Evolutionary conservation across 768 basidiomycete species (phyloP).

Genomic region (Daedaleopsis sinensis): DNA sequence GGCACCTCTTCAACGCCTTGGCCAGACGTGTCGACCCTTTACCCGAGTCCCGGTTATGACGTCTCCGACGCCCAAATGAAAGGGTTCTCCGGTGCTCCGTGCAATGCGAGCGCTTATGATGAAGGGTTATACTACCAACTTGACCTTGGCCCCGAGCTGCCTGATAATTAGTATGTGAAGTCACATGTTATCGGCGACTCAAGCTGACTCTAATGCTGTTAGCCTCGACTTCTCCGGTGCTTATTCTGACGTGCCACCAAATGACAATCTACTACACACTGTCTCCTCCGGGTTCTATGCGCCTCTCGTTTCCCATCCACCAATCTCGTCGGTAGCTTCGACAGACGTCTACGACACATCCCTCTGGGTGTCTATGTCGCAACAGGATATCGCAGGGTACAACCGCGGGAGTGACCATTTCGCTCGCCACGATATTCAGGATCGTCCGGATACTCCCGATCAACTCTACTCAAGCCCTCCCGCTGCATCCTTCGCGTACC

Average conservation of each 20-base stretch:
- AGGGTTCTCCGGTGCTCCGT: neutral
- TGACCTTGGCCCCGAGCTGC: neutral
- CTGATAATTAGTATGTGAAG: neutral
- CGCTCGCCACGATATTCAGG: no score
- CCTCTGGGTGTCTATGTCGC: no score
- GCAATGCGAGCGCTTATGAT: neutral
- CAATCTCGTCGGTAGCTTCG: no score
- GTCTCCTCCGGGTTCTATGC: no score
- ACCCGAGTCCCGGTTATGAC: neutral
- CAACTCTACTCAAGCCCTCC: constrained; percentile 6
- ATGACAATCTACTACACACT: neutral
- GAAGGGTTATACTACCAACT: neutral
- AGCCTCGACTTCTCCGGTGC: neutral
- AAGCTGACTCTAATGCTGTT: neutral
- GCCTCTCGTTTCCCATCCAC: no score
- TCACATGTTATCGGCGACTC: no score
- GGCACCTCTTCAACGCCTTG: neutral
- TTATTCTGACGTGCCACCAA: neutral
- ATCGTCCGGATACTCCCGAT: neutral
- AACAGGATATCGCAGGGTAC: no score
- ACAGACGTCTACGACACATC: no score
- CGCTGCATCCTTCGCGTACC: neutral
- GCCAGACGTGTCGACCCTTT: neutral
- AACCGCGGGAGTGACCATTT: no score
- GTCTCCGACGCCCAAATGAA: no score